phyloP scores from a whole-genome alignment of 768 basidiomycete species.

The Trametes cubensis region DNA sequence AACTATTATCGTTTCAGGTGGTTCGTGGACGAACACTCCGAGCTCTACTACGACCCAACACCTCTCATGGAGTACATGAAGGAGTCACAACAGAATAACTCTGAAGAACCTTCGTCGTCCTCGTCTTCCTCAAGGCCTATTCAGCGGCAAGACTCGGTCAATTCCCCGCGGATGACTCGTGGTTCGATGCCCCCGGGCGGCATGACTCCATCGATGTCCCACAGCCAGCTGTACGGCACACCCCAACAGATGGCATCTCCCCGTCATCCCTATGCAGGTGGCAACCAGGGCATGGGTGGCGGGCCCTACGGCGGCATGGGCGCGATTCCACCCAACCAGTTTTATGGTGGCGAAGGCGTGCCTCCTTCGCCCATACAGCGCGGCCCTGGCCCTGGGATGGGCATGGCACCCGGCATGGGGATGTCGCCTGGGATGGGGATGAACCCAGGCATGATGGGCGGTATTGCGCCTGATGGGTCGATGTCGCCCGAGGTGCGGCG shows the following conservation, averaged over 20 bases:
- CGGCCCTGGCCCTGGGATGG: slow-evolving; percentile 16
- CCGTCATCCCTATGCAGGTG: slow-evolving; percentile 22
- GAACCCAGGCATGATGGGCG: slow-evolving; percentile 35
- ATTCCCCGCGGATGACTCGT: slow-evolving; percentile 25
- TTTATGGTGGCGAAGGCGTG: slow-evolving; percentile 38
- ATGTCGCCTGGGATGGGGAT: slow-evolving; percentile 28
- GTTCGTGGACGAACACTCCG: slow-evolving; percentile 71
- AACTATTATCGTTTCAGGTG: slow-evolving; percentile 50
- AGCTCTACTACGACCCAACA: slow-evolving; percentile 74
- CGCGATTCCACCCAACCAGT: slow-evolving; percentile 44
- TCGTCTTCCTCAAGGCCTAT: slow-evolving; percentile 14
- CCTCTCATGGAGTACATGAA: slow-evolving; percentile 44
- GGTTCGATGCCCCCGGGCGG: slow-evolving; percentile 17
- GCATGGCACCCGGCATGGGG: slow-evolving; percentile 25
- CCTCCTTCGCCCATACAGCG: slow-evolving; percentile 24
- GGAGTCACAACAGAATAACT: slow-evolving; percentile 20
- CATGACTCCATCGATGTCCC: slow-evolving; percentile 17
- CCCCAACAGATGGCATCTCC: slow-evolving; percentile 27
- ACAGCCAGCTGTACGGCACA: slow-evolving; percentile 17
- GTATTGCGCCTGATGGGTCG: slow-evolving; percentile 32
- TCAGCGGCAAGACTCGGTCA: slow-evolving; percentile 14
- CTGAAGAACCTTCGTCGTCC: slow-evolving; percentile 22
- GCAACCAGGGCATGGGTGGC: slow-evolving; percentile 27
- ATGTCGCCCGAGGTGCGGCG: slow-evolving; percentile 31
- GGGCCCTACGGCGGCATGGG: slow-evolving; percentile 28